These are phyloP conservation scores for Penicillium mononematosum DNA, from an alignment of 495 filamentous ascomycete genomes.

Conservation along the genomic window DNA sequence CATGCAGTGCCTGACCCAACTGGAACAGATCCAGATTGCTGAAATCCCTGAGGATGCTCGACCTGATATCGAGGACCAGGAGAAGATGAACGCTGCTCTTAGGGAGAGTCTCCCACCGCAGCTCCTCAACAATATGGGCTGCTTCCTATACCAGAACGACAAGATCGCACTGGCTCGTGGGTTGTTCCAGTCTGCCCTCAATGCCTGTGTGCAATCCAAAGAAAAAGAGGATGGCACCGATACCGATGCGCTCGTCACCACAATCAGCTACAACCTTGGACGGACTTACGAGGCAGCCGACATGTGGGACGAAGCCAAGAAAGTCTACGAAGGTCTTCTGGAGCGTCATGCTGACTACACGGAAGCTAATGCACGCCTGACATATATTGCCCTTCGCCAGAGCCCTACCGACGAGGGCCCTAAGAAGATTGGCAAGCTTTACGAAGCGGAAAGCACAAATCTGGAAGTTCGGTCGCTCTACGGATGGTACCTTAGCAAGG, in stretches of 20 bases:
- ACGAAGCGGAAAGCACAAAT: conserved; percentile 73
- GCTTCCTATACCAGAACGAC: conserved; percentile 86
- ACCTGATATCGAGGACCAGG: conserved; percentile 63
- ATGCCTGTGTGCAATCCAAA: conserved; percentile 73
- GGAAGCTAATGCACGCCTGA: conserved; percentile 80
- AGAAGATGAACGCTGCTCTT: conserved; percentile 56
- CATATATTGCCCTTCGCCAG: conserved; percentile 85
- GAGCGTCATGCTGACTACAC: conserved; percentile 85
- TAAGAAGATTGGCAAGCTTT: conserved; percentile 76
- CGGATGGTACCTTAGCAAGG: conserved; percentile 88
- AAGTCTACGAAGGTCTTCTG: conserved; percentile 81
- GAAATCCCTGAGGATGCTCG: conserved; percentile 66
- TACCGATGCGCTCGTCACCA: conserved; percentile 85
- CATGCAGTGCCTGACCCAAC: conserved; percentile 82
- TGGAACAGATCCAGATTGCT: conserved; percentile 82
- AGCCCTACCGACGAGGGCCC: conserved; percentile 82
- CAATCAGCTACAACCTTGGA: conserved; percentile 94
- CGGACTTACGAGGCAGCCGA: conserved; percentile 88
- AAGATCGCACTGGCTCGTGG: conserved; percentile 77
- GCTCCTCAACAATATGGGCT: conserved; percentile 94
- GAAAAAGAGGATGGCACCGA: conserved; percentile 63
- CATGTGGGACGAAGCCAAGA: conserved; percentile 76
- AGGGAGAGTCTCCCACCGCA: conserved; percentile 81
- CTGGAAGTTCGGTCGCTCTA: conserved; percentile 89
- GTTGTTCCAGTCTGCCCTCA: conserved; percentile 83